Conservation (phyloP, 1,284 basidiomycete genomes). For the Microbotryum intermedium region DNA sequence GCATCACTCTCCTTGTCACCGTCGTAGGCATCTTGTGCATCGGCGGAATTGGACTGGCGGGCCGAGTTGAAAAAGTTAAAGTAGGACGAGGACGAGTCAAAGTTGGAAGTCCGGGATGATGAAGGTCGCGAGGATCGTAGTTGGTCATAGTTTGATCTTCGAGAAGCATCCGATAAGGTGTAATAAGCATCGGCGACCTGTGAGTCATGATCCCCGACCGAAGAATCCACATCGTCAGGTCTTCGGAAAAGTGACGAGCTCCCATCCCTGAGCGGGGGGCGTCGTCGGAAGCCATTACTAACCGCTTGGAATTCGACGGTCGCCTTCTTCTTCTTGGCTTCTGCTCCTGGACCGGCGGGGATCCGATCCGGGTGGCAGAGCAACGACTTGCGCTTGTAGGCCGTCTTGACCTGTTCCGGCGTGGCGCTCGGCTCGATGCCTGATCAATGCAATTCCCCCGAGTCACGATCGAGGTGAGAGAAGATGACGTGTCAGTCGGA, state of each 20-base stretch:
- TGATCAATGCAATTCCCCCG: too few relatives aligned
- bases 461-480: background rate
- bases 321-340: slow-evolving; percentile 15
- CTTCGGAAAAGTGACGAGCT: too few relatives aligned
- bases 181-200: slow-evolving; percentile 86
- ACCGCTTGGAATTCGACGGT: slow-evolving; percentile 36
- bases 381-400: slow-evolving; percentile 52
- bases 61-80: slow-evolving; percentile 33
- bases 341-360: slow-evolving; percentile 12
- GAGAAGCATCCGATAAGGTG: slow-evolving; percentile 66
- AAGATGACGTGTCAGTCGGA: background rate
- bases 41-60: slow-evolving; percentile 35
- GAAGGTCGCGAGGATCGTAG: slow-evolving; percentile 46
- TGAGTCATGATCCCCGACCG: slow-evolving; percentile 38
- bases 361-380: slow-evolving; percentile 27
- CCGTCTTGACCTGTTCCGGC: slow-evolving; percentile 62
- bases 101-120: slow-evolving; percentile 53
- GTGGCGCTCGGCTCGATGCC: slow-evolving; percentile 52
- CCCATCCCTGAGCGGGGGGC: too few relatives aligned
- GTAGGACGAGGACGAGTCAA: slow-evolving; percentile 56
- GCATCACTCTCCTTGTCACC: slow-evolving; percentile 32
- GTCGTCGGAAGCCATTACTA: too few relatives aligned
- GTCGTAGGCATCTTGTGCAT: slow-evolving; percentile 31
- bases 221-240: too few relatives aligned
- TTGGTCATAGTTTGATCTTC: slow-evolving; percentile 37